Evolutionary conservation across 495 filamentous ascomycete species (phyloP).

Genomic region (Talaromyces nanjingensis): DNA sequence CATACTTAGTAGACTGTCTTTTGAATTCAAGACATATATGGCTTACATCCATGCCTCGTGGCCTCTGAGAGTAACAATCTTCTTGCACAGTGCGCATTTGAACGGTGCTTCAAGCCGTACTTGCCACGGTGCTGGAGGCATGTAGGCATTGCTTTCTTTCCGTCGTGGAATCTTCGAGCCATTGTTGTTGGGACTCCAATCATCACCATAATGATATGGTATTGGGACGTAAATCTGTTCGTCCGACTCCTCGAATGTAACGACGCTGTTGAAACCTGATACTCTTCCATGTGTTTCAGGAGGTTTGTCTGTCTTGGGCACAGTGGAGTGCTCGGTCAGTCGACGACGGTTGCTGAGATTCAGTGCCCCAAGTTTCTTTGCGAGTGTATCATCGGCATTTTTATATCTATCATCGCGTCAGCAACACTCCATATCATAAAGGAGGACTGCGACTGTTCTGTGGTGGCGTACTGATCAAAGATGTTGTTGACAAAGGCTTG

Average conservation of each 20-base stretch:
- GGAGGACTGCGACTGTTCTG: background rate
- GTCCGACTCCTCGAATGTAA: conserved; percentile 1
- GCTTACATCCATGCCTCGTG: conserved; percentile 6
- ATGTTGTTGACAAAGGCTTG: background rate
- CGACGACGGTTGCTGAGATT: background rate
- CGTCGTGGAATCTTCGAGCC: background rate
- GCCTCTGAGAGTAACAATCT: conserved; percentile 4
- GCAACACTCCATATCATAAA: background rate
- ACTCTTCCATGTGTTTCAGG: background rate
- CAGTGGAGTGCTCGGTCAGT: background rate
- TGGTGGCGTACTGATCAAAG: background rate
- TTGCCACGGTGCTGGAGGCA: conserved; percentile 1
- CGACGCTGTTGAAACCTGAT: background rate
- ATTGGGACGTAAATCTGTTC: background rate
- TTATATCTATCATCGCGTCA: background rate
- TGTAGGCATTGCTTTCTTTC: background rate
- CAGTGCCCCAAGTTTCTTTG: background rate
- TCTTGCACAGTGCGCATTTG: background rate
- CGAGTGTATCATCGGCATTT: background rate
- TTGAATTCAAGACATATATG: background rate
- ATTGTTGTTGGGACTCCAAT: conserved; percentile 1
- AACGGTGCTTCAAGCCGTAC: conserved; percentile 1
- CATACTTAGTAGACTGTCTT: background rate
- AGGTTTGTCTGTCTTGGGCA: background rate
- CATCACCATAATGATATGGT: background rate